phyloP scores from a whole-genome alignment of 805 yeast genomes.

The Clavispora carvajalis region DNA sequence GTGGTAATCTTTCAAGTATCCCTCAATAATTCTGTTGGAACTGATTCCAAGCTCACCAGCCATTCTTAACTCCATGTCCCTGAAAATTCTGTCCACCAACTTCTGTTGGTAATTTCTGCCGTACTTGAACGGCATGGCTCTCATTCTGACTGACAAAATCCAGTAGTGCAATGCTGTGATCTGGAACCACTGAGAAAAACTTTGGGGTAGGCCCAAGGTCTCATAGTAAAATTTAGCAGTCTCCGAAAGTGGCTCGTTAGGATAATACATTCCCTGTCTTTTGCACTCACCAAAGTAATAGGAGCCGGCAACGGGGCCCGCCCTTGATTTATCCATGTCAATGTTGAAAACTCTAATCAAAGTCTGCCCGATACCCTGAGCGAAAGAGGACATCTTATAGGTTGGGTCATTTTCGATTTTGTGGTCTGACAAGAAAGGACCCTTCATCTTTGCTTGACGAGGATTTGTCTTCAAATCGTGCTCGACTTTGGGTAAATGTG shows the following conservation, averaged over 20 bases:
- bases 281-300: constrained; percentile 83
- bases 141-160: constrained; percentile 91
- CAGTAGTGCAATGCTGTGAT: constrained; percentile 86
- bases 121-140: constrained; percentile 89
- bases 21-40: constrained; percentile 77
- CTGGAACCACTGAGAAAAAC: constrained; percentile 96
- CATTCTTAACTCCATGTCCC: constrained; percentile 82
- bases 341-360: constrained; percentile 58
- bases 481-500: constrained; percentile 33
- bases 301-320: constrained; percentile 93
- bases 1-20: constrained; percentile 84
- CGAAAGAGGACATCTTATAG: constrained; percentile 31
- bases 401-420: constrained; percentile 33
- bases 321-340: constrained; percentile 88
- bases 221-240: constrained; percentile 83
- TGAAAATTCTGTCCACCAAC: constrained; percentile 80
- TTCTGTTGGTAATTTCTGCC: constrained; percentile 90
- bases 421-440: constrained; percentile 37
- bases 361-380: constrained; percentile 55
- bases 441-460: constrained; percentile 29
- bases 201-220: constrained; percentile 72
- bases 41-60: constrained; percentile 80
- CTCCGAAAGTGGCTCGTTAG: constrained; percentile 64
- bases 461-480: constrained; percentile 30
- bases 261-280: constrained; percentile 72